These are phyloP conservation scores for Solanum corneliomulleri DNA, from an alignment of 257 asterid species.

Conservation along the genomic window DNA sequence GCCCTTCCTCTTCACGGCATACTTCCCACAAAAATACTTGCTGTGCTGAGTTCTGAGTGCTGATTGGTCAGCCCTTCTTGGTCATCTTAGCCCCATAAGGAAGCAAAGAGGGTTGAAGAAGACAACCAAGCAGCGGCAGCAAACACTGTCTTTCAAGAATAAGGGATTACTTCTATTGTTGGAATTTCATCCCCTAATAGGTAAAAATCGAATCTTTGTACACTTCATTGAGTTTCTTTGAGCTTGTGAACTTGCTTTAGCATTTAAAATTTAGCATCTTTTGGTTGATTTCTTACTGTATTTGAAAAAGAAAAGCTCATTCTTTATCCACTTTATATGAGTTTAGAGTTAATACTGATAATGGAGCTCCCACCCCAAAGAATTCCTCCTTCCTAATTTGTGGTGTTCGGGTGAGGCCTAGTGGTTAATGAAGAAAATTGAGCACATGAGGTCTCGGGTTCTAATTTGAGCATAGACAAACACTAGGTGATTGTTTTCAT, in stretches of 20 bases:
- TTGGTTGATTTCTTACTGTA: neutral
- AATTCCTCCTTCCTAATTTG: neutral
- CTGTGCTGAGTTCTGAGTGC: neutral
- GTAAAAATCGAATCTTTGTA: neutral
- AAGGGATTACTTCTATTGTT: neutral
- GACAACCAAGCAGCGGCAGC: neutral
- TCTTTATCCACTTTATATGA: neutral
- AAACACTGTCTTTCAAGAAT: neutral
- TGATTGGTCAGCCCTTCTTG: neutral
- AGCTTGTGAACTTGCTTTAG: neutral
- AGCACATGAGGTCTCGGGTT: neutral
- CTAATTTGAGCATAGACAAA: neutral
- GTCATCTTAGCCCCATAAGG: neutral
- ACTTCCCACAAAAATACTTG: neutral
- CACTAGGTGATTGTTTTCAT: neutral
- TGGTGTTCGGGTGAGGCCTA: neutral
- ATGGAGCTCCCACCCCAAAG: neutral
- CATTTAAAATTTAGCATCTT: neutral
- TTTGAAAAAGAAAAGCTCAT: neutral
- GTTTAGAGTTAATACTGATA: neutral
- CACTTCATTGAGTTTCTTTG: neutral
- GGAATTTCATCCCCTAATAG: neutral
- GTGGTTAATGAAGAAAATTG: neutral
- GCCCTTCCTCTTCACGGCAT: neutral
- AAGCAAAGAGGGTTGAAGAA: neutral